phyloP scores from a whole-genome alignment of 495 filamentous ascomycete genomes.

The Trichoderma reesei region DNA sequence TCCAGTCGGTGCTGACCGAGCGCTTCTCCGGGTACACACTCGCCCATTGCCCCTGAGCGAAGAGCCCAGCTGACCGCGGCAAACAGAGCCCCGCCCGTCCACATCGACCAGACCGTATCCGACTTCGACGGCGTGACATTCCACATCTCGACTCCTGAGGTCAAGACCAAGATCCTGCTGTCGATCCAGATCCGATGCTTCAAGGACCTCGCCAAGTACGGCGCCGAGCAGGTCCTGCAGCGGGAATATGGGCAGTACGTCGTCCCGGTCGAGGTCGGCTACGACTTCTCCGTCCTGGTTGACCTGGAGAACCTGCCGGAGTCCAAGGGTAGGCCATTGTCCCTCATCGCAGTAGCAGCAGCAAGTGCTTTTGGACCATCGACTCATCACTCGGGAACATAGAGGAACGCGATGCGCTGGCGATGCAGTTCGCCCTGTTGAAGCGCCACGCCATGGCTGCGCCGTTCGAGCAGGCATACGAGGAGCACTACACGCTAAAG shows the following conservation, averaged over 20 bases:
- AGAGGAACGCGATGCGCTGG: slow-evolving; percentile 74
- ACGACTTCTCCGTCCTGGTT: slow-evolving; percentile 85
- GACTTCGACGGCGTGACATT: slow-evolving; percentile 98
- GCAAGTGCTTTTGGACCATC: neutral
- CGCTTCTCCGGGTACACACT: slow-evolving; percentile 71
- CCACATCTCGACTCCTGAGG: slow-evolving; percentile 90
- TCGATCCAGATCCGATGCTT: slow-evolving; percentile 93
- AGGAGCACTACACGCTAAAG: slow-evolving; percentile 75
- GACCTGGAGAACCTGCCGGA: slow-evolving; percentile 81
- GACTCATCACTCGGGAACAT: slow-evolving; percentile 14
- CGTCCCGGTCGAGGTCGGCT: slow-evolving; percentile 75
- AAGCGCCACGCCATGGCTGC: slow-evolving; percentile 98
- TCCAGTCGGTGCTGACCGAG: slow-evolving; percentile 90
- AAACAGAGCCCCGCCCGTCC: slow-evolving; percentile 63
- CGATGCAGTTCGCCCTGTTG: slow-evolving; percentile 74
- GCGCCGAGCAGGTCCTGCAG: slow-evolving; percentile 80
- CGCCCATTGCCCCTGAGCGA: slow-evolving; percentile 11
- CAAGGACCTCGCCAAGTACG: slow-evolving; percentile 82
- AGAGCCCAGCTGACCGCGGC: slow-evolving; percentile 11
- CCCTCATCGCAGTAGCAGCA: neutral
- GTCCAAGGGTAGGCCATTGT: slow-evolving; percentile 46
- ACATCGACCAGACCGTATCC: slow-evolving; percentile 93
- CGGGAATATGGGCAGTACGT: slow-evolving; percentile 93
- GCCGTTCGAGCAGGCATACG: slow-evolving; percentile 91
- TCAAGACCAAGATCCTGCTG: slow-evolving; percentile 84